A percentile compares a stretch with the other conserved stretches of the same genome.
These are phyloP conservation scores for Xerocomus minutiporus DNA, from an alignment of 1,284 basidiomycete genomes.

Conservation along the genomic window DNA sequence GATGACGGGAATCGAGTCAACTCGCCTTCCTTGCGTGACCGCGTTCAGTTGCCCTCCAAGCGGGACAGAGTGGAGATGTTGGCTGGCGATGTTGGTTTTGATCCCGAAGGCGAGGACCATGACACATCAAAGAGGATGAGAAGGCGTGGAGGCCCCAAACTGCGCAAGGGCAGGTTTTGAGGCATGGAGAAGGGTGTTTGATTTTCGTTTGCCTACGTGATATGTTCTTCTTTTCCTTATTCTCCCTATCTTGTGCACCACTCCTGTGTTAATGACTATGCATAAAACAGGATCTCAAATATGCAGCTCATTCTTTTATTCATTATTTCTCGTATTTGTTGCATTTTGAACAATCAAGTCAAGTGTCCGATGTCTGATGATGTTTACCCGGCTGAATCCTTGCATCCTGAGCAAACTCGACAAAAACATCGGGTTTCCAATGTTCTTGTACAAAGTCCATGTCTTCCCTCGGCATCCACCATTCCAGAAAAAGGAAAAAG, in stretches of 20 bases:
- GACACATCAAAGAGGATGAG: slow-evolving; percentile 24
- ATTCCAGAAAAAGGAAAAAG: slow-evolving; percentile 74
- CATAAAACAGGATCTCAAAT: slow-evolving; percentile 6
- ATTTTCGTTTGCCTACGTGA: background rate
- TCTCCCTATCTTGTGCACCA: background rate
- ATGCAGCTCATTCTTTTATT: slow-evolving; percentile 12
- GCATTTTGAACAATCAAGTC: background rate
- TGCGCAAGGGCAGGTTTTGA: slow-evolving; percentile 22
- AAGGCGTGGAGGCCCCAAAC: slow-evolving; percentile 19
- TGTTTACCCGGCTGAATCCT: background rate
- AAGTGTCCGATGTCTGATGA: background rate
- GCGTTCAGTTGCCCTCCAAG: slow-evolving; percentile 38
- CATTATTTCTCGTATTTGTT: slow-evolving; percentile 23
- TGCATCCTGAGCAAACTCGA: slow-evolving; percentile 25
- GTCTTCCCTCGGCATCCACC: slow-evolving; percentile 65
- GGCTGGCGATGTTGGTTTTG: slow-evolving; percentile 16
- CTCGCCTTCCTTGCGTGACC: slow-evolving; percentile 36
- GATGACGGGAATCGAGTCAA: slow-evolving; percentile 17
- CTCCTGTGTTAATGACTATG: slow-evolving; percentile 5
- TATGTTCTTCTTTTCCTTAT: background rate
- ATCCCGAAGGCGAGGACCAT: slow-evolving; percentile 22
- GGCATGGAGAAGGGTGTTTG: background rate
- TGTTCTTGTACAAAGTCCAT: slow-evolving; percentile 60
- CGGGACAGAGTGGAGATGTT: slow-evolving; percentile 38
- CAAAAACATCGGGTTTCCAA: slow-evolving; percentile 38